Evolutionary conservation across 768 basidiomycete species (phyloP).

Genomic region (Lactarius sp.): DNA sequence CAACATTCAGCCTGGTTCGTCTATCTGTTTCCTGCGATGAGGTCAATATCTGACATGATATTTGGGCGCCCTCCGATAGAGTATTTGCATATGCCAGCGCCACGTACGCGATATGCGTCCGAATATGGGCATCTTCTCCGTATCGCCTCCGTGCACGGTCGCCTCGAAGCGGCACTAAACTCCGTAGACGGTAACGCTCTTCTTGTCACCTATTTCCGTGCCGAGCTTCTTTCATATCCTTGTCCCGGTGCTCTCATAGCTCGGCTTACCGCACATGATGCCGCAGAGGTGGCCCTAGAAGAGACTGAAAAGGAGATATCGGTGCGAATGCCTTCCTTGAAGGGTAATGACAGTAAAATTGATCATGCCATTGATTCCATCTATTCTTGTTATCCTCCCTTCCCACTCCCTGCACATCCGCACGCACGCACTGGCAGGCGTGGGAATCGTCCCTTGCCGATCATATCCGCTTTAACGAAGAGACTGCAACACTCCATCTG

Average conservation of each 20-base stretch:
- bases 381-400: neutral
- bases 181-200: slow-evolving; percentile 42
- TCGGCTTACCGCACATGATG: slow-evolving; percentile 1
- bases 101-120: slow-evolving; percentile 56
- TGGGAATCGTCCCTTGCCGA: slow-evolving; percentile 69
- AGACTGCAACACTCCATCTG: slow-evolving; percentile 62
- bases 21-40: neutral
- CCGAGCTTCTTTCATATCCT: neutral
- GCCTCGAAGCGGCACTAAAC: slow-evolving; percentile 48
- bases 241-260: neutral
- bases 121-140: slow-evolving; percentile 77
- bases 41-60: slow-evolving; percentile 3
- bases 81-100: slow-evolving; percentile 60
- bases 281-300: slow-evolving; percentile 10
- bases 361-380: neutral
- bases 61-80: slow-evolving; percentile 39
- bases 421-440: slow-evolving; percentile 36
- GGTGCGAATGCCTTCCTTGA: slow-evolving; percentile 13
- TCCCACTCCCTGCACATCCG: neutral
- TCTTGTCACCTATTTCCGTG: neutral
- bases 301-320: slow-evolving; percentile 20
- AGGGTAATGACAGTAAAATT: neutral
- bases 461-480: slow-evolving; percentile 64
- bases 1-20: slow-evolving; percentile 22
- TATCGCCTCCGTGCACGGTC: slow-evolving; percentile 57